Evolutionary conservation across 495 filamentous ascomycete genomes (phyloP).

Genomic region (Tetracladium marchalianum): DNA sequence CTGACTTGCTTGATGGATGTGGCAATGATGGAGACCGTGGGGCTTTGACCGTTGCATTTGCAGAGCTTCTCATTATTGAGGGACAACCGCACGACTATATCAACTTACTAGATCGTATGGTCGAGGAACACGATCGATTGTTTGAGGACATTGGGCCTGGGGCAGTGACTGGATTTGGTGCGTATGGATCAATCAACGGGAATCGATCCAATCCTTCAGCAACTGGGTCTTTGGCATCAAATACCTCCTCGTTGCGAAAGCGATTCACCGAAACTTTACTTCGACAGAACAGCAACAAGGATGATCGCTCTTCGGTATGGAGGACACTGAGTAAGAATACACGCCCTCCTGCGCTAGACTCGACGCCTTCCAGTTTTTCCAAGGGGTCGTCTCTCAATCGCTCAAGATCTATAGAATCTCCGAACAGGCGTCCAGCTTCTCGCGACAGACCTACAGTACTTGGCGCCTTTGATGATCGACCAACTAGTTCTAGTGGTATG

Average conservation of each 20-base stretch:
- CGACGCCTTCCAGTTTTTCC: conserved; percentile 46
- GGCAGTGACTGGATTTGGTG: conserved; percentile 19
- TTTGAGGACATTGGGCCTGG: conserved; percentile 61
- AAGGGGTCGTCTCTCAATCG: conserved; percentile 53
- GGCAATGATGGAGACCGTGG: conserved; percentile 90
- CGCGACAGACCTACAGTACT: conserved; percentile 53
- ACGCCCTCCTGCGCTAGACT: conserved; percentile 41
- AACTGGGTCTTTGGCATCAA: conserved; percentile 42
- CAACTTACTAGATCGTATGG: conserved; percentile 80
- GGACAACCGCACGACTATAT: conserved; percentile 75
- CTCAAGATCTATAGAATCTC: conserved; percentile 70
- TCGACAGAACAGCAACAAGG: conserved; percentile 66
- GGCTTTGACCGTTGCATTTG: conserved; percentile 80
- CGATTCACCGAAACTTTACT: conserved; percentile 67
- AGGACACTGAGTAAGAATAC: conserved; percentile 82
- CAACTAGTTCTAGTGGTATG: conserved; percentile 34
- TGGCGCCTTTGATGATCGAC: conserved; percentile 49
- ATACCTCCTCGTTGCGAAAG: conserved; percentile 76
- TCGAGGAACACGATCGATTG: conserved; percentile 82
- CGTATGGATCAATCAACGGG: conserved; percentile 38
- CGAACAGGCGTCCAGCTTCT: conserved; percentile 49
- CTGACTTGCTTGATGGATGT: conserved; percentile 87
- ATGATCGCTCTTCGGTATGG: conserved; percentile 65
- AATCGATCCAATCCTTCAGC: conserved; percentile 30
- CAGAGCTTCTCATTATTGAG: conserved; percentile 73